Evolutionary conservation across 352 stramenopile genomes (phyloP).

Genomic region (Phytopythium kandeliae): DNA sequence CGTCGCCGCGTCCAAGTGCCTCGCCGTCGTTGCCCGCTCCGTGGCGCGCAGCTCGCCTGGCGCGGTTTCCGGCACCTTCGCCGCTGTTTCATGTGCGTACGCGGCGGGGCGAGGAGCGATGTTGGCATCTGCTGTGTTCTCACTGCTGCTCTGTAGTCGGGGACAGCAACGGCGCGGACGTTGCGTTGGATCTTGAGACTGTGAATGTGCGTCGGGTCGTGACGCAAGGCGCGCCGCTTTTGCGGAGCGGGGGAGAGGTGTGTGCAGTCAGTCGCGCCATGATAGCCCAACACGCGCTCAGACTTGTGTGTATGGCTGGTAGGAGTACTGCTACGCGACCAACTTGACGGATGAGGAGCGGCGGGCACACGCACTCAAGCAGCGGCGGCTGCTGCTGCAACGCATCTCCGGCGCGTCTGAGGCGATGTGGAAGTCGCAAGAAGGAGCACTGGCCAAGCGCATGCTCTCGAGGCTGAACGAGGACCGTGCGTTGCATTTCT

Average conservation of each 20-base stretch:
- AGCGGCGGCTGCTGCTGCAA: constrained; percentile 61
- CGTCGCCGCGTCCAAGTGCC: constrained; percentile 57
- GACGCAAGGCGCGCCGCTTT: constrained; percentile 47
- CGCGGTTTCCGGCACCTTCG: constrained; percentile 36
- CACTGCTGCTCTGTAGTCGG: constrained; percentile 23
- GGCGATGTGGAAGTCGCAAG: constrained; percentile 54
- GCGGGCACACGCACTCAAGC: constrained; percentile 38
- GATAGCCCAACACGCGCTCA: neutral
- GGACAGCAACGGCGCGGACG: constrained; percentile 26
- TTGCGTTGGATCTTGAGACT: constrained; percentile 40
- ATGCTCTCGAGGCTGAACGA: constrained; percentile 62
- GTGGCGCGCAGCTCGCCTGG: constrained; percentile 17
- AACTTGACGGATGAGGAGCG: constrained; percentile 56
- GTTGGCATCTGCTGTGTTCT: neutral
- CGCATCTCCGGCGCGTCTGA: constrained; percentile 47
- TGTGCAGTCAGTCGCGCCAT: neutral
- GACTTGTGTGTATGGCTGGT: neutral
- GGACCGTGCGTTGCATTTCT: constrained; percentile 32
- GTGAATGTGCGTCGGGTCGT: constrained; percentile 60
- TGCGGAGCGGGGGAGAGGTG: constrained; percentile 76
- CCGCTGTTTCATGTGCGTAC: constrained; percentile 35
- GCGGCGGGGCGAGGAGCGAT: neutral
- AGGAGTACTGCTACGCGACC: constrained; percentile 73
- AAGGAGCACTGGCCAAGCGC: constrained; percentile 55
- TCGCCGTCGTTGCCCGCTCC: constrained; percentile 46